Base-by-base conservation (phyloP, 495 filamentous ascomycete genomes). In the Aspergillus nanangensis region DNA sequence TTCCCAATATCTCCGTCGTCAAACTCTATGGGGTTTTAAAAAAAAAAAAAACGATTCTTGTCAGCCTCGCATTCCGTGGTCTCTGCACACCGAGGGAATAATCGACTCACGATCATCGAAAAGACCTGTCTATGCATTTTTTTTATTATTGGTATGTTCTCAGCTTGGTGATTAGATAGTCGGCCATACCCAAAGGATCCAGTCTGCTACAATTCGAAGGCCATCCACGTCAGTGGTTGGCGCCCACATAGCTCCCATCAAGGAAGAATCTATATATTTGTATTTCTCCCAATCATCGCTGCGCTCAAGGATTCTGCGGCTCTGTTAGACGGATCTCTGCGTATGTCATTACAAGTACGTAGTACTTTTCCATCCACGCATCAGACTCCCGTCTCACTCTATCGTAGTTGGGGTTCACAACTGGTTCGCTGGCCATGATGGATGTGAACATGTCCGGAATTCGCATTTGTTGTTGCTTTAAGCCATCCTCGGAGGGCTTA, bases 401-500 rank as follows among this genome's bases (percentile, higher is more conserved):
- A 29, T 39, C 22, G 13, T 47, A 39, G 13, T 47, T 10, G 13
- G 44, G 44, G 29, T 47, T 47, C n/a, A 47, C 44, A 5, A 40
- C 23, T 4, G 44, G 35, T 17, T 47, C n/a, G 9, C 18, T 36
- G 1, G 44, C 34, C 44, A 47, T 47, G 8, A 47, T 47, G 11
- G 44, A 47, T 7, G 35, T 29, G 15, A 47, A 47, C 44, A 47
- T 31, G n/a, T 47, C 44, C 8, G 44, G 44, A n/a, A n/a, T n/a
- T n/a, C n/a, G n/a, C n/a, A n/a, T n/a, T n/a, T n/a, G n/a, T n/a
- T n/a, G n/a, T n/a, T n/a, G n/a, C n/a, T n/a, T n/a, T n/a, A n/a
- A n/a, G n/a, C n/a, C n/a, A n/a, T n/a, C n/a, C n/a, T n/a, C n/a
- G n/a, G n/a, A n/a, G n/a, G n/a, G n/a, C n/a, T n/a, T n/a, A n/a